Conservation (phyloP, 768 basidiomycete species). For the Mycena maculata region DNA sequence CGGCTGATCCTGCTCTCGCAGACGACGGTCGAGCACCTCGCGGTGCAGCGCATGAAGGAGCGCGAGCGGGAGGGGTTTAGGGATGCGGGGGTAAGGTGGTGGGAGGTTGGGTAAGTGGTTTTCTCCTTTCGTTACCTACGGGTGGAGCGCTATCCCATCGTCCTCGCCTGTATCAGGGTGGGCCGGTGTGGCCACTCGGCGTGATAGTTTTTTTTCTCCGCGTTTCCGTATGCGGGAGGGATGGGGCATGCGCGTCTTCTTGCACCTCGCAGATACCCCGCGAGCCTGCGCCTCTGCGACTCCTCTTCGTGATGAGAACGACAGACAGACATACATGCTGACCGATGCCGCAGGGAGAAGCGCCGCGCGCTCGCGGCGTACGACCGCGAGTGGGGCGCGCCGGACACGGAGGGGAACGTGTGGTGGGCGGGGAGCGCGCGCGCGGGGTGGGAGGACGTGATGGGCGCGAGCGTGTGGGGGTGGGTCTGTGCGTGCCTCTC, state of each 20-base stretch:
- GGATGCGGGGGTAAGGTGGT: slow-evolving; percentile 61
- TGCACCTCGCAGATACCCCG: no score
- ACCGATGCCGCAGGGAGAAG: slow-evolving; percentile 57
- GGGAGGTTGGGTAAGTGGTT: slow-evolving; percentile 62
- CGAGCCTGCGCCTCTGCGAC: no score
- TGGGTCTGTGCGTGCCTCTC: slow-evolving; percentile 78
- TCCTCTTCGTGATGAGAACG: not conserved
- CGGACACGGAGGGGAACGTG: slow-evolving; percentile 81
- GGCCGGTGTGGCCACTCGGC: no score
- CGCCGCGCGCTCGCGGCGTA: slow-evolving; percentile 60
- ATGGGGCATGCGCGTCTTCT: no score
- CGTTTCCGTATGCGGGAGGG: no score
- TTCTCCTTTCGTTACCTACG: not conserved
- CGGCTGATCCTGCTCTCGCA: slow-evolving; percentile 70
- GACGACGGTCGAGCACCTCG: slow-evolving; percentile 86
- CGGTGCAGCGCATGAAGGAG: slow-evolving; percentile 68
- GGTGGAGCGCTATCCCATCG: no score
- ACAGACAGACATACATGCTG: not conserved
- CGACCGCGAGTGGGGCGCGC: slow-evolving; percentile 85
- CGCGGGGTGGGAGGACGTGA: slow-evolving; percentile 82
- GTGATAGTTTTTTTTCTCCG: no score
- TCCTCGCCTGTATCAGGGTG: no score
- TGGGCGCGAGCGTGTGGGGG: slow-evolving; percentile 74
- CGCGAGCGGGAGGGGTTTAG: slow-evolving; percentile 66
- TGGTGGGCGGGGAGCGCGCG: slow-evolving; percentile 82